Conservation (phyloP, 75 land plant species). For the Pinus albicaulis region DNA sequence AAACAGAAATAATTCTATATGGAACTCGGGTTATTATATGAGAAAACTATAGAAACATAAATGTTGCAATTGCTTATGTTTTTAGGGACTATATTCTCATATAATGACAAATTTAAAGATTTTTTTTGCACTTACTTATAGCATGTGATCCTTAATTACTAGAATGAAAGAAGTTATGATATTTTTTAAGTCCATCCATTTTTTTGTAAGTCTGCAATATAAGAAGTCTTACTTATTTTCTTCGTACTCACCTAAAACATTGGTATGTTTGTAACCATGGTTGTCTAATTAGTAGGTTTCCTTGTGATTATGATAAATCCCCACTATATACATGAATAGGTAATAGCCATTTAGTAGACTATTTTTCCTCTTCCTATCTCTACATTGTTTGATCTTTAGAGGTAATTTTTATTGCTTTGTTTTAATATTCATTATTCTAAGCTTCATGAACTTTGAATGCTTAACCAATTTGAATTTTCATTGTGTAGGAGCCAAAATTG, state of each 20-base stretch:
- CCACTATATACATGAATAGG: background rate
- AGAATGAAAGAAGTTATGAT: too few species aligned
- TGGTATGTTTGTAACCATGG: background rate
- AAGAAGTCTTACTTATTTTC: background rate
- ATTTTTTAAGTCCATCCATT: too few species aligned
- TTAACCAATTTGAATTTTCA: background rate
- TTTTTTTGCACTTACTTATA: too few species aligned
- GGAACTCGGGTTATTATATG: too few species aligned
- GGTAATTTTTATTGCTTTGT: background rate
- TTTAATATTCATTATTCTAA: background rate
- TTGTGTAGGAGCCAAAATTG: constrained; percentile 75
- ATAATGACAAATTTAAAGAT: too few species aligned
- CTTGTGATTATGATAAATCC: background rate
- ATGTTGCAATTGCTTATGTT: too few species aligned
- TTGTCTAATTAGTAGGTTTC: background rate
- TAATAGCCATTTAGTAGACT: background rate
- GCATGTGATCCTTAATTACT: too few species aligned
- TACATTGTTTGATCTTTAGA: background rate
- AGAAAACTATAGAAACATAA: too few species aligned
- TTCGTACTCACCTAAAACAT: background rate
- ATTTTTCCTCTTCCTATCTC: background rate
- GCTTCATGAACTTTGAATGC: background rate
- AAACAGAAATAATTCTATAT: too few species aligned
- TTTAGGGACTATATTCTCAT: too few species aligned
- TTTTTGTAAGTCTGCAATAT: background rate